Evolutionary conservation across 2,329 filamentous ascomycete genomes (phyloP).

Genomic region (Cytospora mali): DNA sequence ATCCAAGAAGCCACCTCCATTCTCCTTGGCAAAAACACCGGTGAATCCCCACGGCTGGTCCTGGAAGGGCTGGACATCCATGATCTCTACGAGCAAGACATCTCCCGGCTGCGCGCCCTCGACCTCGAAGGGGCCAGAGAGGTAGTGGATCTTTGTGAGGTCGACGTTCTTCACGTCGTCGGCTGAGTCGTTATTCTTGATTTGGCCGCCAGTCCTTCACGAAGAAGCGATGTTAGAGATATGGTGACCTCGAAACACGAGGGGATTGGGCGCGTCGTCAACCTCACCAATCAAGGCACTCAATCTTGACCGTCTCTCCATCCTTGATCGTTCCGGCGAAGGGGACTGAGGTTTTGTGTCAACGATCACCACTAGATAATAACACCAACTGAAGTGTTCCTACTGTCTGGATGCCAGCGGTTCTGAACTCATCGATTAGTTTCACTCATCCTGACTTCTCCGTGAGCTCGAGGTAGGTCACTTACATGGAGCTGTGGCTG

Average conservation of each 20-base stretch:
- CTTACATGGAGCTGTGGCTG: conserved; percentile 72
- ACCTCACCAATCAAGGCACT: conserved; percentile 77
- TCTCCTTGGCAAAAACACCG: conserved; percentile 75
- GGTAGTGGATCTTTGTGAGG: conserved; percentile 81
- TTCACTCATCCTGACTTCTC: not conserved
- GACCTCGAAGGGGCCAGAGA: conserved; percentile 87
- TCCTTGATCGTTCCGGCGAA: conserved; percentile 72
- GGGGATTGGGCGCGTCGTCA: conserved; percentile 1
- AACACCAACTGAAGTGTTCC: conserved; percentile 31
- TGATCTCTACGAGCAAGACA: conserved; percentile 83
- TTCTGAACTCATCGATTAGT: conserved; percentile 58
- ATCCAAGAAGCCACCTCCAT: conserved; percentile 87
- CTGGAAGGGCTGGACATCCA: conserved; percentile 87
- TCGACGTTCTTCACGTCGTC: conserved; percentile 86
- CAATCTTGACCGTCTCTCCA: conserved; percentile 88
- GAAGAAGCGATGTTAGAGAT: conserved; percentile 8
- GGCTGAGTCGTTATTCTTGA: conserved; percentile 86
- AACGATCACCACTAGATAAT: not conserved
- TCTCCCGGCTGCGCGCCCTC: conserved; percentile 84
- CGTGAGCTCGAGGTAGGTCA: conserved; percentile 16
- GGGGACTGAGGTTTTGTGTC: conserved; percentile 62
- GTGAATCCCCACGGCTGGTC: conserved; percentile 90
- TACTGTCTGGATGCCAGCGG: conserved; percentile 90
- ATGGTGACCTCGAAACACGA: conserved; percentile 13
- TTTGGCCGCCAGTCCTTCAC: conserved; percentile 72